Evolutionary conservation across 169 alveolate species (phyloP).

Genomic region (Babesia caballi): DNA sequence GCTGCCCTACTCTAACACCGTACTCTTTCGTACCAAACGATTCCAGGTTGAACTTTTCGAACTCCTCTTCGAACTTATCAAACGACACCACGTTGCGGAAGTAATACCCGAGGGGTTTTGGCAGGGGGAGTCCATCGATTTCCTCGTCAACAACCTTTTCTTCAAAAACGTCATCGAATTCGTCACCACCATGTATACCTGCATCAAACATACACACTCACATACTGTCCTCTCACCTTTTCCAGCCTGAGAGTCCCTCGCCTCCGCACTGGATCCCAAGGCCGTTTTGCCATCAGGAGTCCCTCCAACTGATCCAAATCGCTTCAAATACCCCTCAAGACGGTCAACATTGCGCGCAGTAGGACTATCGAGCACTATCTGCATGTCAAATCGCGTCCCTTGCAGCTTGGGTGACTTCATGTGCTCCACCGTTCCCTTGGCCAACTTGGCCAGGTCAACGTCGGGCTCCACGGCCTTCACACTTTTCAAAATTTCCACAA

Average conservation of each 20-base stretch:
- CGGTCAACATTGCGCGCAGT: not conserved
- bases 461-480: constrained; percentile 37
- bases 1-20: constrained; percentile 37
- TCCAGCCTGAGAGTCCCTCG: too few species aligned
- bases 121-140: constrained; percentile 2
- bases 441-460: constrained; percentile 29
- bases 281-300: not conserved
- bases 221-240: too few species aligned
- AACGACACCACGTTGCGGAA: constrained; percentile 42
- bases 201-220: too few species aligned
- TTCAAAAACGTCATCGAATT: too few species aligned
- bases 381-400: constrained; percentile 12
- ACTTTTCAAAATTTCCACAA: constrained; percentile 16
- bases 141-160: not conserved
- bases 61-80: constrained; percentile 56
- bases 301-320: not conserved
- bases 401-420: constrained; percentile 17
- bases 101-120: constrained; percentile 44
- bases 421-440: constrained; percentile 44
- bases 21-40: constrained; percentile 53
- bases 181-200: too few species aligned
- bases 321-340: not conserved
- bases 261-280: not conserved
- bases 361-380: not conserved
- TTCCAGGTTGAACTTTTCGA: constrained; percentile 45